Base-by-base conservation (phyloP, 305 asterid genomes). In the Solanum hybrid region DNA sequence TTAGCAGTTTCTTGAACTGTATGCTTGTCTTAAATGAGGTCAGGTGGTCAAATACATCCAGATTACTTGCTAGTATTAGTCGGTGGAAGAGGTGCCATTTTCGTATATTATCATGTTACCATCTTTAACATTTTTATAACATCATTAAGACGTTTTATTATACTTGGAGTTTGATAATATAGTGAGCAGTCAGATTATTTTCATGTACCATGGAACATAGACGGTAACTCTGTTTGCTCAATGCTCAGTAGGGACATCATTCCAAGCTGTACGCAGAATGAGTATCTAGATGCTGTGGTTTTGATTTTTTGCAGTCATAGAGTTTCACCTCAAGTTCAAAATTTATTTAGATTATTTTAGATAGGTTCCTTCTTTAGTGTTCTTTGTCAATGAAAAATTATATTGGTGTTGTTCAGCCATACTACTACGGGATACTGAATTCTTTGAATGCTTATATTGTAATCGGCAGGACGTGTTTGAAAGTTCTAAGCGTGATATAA, bases 391-490 rank as follows among this genome's bases (percentile, higher is more conserved):
- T 24, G 77, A 42, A 32, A 88, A 8, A 69, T 22, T 32, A 34
- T 51, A 85, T 56, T 31, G 87, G 32, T 85, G 46, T 56, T 51
- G 29, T 32, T 85, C 36, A 56, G 87, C 51, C 34, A 85, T 85
- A 35, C 46, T 85, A 85, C 88, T 85, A 22, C 5, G 2, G 14
- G 78, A 34, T 64, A 60, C 51, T 32, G 77, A 60, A 60, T 90
- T 51, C 72, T 87, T 37, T 51, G 81, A 75, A 12, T 31, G 77
- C 90, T 90, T 88, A 64, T 87, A 85, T 51, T 77, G 76, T 86
- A 82, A 79, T 91, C 89, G 88, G 91, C 95, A 97, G 99, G 99
- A 96, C 89, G 78, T 90, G 84, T 93, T 97, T 91, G 98, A 96
- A 84, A 91, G 89, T 90, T 93, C 90, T 89, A 96, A 90, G 93